These are phyloP conservation scores for Trichoderma parareesei DNA, from an alignment of 495 filamentous ascomycete genomes.

Conservation along the genomic window DNA sequence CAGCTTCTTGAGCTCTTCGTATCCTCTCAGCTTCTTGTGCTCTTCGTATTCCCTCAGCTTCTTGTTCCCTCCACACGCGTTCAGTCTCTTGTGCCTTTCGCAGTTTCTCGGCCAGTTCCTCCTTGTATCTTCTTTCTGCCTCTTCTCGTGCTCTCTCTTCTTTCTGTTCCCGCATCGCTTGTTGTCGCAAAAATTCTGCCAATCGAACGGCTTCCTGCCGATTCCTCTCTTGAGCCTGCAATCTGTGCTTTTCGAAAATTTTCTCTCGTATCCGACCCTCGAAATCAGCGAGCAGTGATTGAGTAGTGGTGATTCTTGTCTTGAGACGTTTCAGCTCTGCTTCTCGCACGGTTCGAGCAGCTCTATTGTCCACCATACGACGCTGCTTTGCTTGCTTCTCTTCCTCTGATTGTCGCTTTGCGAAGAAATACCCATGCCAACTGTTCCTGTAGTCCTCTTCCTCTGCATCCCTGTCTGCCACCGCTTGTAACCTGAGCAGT, in stretches of 20 bases:
- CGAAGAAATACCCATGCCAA: neutral
- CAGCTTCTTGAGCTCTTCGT: neutral
- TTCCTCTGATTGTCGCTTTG: neutral
- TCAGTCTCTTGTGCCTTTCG: neutral
- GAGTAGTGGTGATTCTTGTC: too few species aligned
- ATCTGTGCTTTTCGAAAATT: neutral
- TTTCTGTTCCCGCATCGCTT: neutral
- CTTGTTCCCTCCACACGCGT: neutral
- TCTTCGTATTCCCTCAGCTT: neutral
- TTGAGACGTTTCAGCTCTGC: neutral
- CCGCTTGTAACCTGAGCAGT: neutral
- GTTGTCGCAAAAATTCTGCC: neutral
- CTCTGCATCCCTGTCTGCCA: neutral
- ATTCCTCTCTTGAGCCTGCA: neutral
- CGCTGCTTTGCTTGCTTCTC: neutral
- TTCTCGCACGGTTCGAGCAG: neutral
- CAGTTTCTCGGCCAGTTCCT: neutral
- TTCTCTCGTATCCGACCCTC: neutral
- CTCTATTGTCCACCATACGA: neutral
- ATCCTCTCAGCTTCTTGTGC: neutral
- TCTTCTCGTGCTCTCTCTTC: neutral
- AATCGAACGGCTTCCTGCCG: neutral
- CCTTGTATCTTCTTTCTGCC: neutral
- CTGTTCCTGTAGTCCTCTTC: neutral
- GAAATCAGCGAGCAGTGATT: neutral